Percentiles rank a stretch among this genome's conserved stretches.
Evolutionary conservation across 352 stramenopile genomes (phyloP).

Genomic region (Globisporangium orthogonon): DNA sequence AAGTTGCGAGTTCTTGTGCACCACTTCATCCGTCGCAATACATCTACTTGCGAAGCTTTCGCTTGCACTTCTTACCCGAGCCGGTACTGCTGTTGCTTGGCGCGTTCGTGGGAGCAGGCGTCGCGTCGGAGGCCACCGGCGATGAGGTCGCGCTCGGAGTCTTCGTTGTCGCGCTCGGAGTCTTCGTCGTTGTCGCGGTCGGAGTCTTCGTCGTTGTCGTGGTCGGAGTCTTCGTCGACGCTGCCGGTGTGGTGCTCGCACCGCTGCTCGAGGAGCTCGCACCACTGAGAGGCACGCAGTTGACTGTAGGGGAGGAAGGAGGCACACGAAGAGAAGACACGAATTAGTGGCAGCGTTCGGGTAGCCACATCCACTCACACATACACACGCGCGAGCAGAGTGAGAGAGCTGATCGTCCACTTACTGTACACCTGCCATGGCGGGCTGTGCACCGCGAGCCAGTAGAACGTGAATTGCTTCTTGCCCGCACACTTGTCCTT

Average conservation of each 20-base stretch:
- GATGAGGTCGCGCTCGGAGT: neutral
- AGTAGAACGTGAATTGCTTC: conserved; percentile 16
- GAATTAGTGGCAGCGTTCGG: neutral
- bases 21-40: neutral
- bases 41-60: conserved; percentile 1
- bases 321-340: neutral
- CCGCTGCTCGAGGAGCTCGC: neutral
- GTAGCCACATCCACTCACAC: neutral
- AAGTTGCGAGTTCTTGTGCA: neutral
- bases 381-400: neutral
- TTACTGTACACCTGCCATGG: conserved; percentile 16
- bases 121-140: neutral
- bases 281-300: neutral
- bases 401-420: neutral
- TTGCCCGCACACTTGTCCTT: conserved; percentile 12
- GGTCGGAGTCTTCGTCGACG: neutral
- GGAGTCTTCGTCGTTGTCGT: neutral
- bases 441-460: conserved; percentile 11
- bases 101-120: neutral
- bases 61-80: conserved; percentile 3
- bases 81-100: neutral
- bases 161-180: neutral
- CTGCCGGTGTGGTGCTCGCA: neutral
- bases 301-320: neutral
- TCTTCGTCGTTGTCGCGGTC: neutral